Conservation (phyloP, 352 stramenopile species). For the Phytopythium montanum region DNA sequence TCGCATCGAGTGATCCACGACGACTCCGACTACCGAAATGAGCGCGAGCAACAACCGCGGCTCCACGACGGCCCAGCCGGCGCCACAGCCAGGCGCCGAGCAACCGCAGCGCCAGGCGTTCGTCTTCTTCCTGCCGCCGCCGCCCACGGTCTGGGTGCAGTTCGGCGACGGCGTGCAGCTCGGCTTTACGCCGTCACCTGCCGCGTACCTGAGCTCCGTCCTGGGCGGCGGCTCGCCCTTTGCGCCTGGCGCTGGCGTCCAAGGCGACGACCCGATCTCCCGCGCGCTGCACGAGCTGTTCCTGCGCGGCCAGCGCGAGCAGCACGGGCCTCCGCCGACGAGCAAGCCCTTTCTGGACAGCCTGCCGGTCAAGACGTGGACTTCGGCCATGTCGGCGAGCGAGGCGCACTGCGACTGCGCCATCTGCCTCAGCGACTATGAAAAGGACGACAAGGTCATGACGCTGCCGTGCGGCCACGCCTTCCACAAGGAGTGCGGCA, state of each 20-base stretch:
- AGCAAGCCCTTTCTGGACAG: slow-evolving; percentile 68
- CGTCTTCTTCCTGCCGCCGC: slow-evolving; percentile 55
- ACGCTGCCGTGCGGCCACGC: slow-evolving; percentile 69
- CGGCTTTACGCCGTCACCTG: slow-evolving; percentile 40
- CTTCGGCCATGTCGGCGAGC: slow-evolving; percentile 22
- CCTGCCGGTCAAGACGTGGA: slow-evolving; percentile 62
- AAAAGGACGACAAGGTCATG: slow-evolving; percentile 56
- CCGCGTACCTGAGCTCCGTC: slow-evolving; percentile 35
- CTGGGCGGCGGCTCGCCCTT: slow-evolving; percentile 24
- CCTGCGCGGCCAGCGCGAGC: slow-evolving; percentile 49
- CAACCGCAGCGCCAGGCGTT: slow-evolving; percentile 19
- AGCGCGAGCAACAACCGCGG: slow-evolving; percentile 11
- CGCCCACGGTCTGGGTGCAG: slow-evolving; percentile 58
- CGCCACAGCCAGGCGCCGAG: background rate
- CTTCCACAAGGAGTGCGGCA: slow-evolving; percentile 76
- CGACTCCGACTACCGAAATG: slow-evolving; percentile 13
- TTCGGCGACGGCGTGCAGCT: slow-evolving; percentile 52
- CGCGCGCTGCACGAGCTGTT: slow-evolving; percentile 63
- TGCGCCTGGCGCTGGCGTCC: slow-evolving; percentile 6
- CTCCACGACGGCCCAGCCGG: slow-evolving; percentile 15
- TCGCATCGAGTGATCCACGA: slow-evolving; percentile 18
- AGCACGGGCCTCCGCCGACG: slow-evolving; percentile 61
- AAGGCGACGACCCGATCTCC: slow-evolving; percentile 26
- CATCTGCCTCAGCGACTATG: slow-evolving; percentile 76
- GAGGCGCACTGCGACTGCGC: slow-evolving; percentile 65